These are phyloP conservation scores for Pseudogymnoascus sp. DNA, from an alignment of 2,329 filamentous ascomycete species.

Conservation along the genomic window DNA sequence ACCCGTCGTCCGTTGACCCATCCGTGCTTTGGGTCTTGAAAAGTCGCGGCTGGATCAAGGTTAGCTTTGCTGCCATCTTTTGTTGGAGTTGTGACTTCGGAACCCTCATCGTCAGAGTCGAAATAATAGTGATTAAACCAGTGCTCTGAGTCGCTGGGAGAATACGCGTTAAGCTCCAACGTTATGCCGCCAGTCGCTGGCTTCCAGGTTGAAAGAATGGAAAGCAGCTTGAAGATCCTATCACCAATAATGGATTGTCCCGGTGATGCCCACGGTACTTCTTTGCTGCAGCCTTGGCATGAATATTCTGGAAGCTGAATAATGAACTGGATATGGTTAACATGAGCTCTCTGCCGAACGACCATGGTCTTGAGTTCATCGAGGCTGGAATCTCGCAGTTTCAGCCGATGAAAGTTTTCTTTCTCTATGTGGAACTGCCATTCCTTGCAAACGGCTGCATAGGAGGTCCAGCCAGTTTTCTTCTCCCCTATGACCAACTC, in stretches of 20 bases:
- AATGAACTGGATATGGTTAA: slow-evolving; percentile 26
- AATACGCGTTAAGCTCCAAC: slow-evolving; percentile 29
- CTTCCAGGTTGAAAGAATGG: slow-evolving; percentile 26
- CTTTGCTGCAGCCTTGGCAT: slow-evolving; percentile 12
- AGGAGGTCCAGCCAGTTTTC: slow-evolving; percentile 27
- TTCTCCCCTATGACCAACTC: slow-evolving; percentile 22
- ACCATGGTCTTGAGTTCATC: slow-evolving; percentile 13
- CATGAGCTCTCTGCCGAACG: slow-evolving; percentile 15
- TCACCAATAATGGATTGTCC: not conserved
- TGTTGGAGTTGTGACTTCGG: slow-evolving; percentile 7
- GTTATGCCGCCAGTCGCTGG: slow-evolving; percentile 18
- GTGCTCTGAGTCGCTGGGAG: slow-evolving; percentile 30
- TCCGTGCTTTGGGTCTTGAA: slow-evolving; percentile 26
- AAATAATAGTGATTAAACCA: slow-evolving; percentile 28
- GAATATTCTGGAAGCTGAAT: slow-evolving; percentile 26
- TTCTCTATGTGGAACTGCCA: not conserved
- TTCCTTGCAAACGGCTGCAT: not conserved
- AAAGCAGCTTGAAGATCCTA: slow-evolving; percentile 18
- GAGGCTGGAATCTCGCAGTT: not conserved
- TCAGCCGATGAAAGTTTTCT: not conserved
- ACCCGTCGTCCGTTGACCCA: slow-evolving; percentile 26
- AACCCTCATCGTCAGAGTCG: slow-evolving; percentile 18
- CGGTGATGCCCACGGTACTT: not conserved
- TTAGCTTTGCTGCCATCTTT: not conserved
- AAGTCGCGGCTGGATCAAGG: too few species aligned